phyloP scores from a whole-genome alignment of 352 stramenopile genomes.

The Pythium dissotocum region DNA sequence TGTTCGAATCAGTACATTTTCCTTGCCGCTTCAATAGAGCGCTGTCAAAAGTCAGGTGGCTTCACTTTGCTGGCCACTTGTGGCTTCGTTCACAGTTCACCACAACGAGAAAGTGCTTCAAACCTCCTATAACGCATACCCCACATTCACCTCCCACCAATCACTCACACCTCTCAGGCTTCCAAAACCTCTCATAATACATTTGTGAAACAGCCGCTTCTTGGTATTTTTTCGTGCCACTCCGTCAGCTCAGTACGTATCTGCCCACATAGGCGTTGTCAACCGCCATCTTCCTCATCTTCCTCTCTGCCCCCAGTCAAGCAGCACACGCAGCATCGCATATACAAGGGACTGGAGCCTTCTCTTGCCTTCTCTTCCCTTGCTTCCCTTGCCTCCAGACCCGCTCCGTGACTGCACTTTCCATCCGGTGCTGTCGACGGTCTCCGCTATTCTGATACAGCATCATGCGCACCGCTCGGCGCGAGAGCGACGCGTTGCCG shows the following conservation, averaged over 20 bases:
- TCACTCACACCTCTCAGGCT: too few relatives aligned
- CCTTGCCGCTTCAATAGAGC: conserved; percentile 10
- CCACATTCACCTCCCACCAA: neutral
- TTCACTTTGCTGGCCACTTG: conserved; percentile 10
- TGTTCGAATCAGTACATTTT: neutral
- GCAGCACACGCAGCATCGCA: neutral
- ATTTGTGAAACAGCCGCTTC: conserved; percentile 25
- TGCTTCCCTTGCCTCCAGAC: neutral
- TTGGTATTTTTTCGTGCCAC: conserved; percentile 13
- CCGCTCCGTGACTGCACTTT: neutral
- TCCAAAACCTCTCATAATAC: too few relatives aligned
- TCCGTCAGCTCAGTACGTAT: neutral
- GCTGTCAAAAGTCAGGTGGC: conserved; percentile 1
- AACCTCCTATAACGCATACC: neutral
- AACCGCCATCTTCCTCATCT: conserved; percentile 14
- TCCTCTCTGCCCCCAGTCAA: too few relatives aligned
- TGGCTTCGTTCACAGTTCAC: conserved; percentile 7
- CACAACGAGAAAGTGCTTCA: neutral
- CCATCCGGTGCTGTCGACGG: neutral
- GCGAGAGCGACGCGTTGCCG: conserved; percentile 33
- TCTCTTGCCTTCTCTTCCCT: neutral
- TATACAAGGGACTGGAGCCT: too few relatives aligned
- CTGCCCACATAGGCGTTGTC: conserved; percentile 10
- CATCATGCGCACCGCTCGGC: conserved; percentile 10
- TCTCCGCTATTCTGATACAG: too few relatives aligned